Conservation (phyloP, 1,139 yeast genomes). For the Suhomyces bokatorum region DNA sequence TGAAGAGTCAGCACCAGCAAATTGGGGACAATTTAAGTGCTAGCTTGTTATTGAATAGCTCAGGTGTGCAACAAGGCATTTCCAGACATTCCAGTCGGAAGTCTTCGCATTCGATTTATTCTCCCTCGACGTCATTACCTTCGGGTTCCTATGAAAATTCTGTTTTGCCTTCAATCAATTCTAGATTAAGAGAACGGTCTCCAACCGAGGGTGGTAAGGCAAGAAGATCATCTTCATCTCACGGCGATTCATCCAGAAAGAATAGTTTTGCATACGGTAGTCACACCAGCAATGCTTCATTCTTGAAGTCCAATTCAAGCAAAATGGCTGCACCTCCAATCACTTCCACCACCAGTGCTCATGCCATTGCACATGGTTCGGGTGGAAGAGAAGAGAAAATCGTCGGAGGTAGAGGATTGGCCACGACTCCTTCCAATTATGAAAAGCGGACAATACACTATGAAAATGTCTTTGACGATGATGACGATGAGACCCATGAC, state of each 20-base stretch:
- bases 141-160: slow-evolving; percentile 39
- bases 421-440: slow-evolving; percentile 42
- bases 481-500: slow-evolving; percentile 41
- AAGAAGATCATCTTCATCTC: slow-evolving; percentile 10
- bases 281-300: slow-evolving; percentile 17
- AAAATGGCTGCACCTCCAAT: slow-evolving; percentile 24
- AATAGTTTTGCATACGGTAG: slow-evolving; percentile 14
- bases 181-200: slow-evolving; percentile 38
- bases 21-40: slow-evolving; percentile 54
- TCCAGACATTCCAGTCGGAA: slow-evolving; percentile 33
- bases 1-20: slow-evolving; percentile 46
- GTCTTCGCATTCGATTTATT: slow-evolving; percentile 31
- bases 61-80: slow-evolving; percentile 5
- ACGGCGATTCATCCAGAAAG: slow-evolving; percentile 9
- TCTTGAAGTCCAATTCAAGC: slow-evolving; percentile 17
- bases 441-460: slow-evolving; percentile 33
- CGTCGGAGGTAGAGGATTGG: slow-evolving; percentile 30
- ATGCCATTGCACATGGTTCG: slow-evolving; percentile 19
- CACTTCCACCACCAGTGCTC: slow-evolving; percentile 25
- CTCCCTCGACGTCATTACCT: slow-evolving; percentile 36
- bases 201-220: slow-evolving; percentile 5
- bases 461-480: slow-evolving; percentile 55
- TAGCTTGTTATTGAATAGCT: slow-evolving; percentile 35
- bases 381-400: slow-evolving; percentile 1
- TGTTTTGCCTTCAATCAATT: slow-evolving; percentile 44